Evolutionary conservation across 768 basidiomycete species (phyloP).

Genomic region (Clathrus columnatus): DNA sequence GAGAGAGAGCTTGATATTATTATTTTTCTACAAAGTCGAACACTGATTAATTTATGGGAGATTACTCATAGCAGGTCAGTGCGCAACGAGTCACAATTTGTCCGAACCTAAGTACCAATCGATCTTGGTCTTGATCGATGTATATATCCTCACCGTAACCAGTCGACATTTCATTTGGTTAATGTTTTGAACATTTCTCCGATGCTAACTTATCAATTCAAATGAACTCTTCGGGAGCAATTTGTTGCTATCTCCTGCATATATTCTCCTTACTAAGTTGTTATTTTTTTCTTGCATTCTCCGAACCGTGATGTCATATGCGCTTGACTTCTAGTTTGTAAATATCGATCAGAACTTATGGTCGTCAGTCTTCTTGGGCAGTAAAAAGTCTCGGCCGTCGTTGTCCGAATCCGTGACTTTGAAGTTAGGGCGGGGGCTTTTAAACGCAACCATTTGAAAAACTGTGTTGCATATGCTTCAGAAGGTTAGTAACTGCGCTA

Average conservation of each 20-base stretch:
- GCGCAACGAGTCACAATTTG: background rate
- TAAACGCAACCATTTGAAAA: no score
- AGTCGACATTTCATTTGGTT: background rate
- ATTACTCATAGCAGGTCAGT: background rate
- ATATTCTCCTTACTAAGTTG: background rate
- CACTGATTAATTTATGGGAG: background rate
- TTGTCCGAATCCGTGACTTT: background rate
- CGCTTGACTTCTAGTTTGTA: background rate
- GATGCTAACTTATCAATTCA: background rate
- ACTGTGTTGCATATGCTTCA: background rate
- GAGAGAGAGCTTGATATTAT: background rate
- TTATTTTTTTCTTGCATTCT: background rate
- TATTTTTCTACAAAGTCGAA: background rate
- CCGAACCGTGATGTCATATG: background rate
- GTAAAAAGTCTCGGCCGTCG: no score
- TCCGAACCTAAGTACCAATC: background rate
- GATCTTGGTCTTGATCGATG: background rate
- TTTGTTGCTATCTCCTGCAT: background rate
- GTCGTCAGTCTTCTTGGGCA: no score
- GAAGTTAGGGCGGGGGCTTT: background rate
- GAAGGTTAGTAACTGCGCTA: background rate
- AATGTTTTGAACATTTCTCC: background rate
- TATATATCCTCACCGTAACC: background rate
- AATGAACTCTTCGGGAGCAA: background rate
- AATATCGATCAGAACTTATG: no score